Conservation (phyloP, 306 rosid genomes). For the Vicia villosa region DNA sequence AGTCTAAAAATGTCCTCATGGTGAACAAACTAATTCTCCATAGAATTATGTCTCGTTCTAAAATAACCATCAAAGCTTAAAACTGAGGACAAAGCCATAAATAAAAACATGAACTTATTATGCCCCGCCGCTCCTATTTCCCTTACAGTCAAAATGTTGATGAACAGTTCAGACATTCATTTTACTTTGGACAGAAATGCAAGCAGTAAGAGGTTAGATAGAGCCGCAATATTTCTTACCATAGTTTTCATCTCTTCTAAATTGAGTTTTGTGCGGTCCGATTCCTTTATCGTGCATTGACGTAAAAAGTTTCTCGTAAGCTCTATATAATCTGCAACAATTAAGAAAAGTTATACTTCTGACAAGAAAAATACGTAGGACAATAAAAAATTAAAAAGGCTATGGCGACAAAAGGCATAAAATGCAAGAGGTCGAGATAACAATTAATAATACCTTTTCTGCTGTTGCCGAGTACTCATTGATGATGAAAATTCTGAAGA, state of each 20-base stretch:
- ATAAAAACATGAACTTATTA: not conserved
- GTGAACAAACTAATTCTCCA: constrained; percentile 9
- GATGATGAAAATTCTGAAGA: constrained; percentile 83
- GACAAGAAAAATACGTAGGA: not conserved
- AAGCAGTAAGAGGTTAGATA: not conserved
- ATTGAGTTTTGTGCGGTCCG: constrained; percentile 93
- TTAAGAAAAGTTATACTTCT: constrained; percentile 37
- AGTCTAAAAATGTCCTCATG: not conserved
- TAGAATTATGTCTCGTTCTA: not conserved
- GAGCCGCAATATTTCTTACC: constrained; percentile 54
- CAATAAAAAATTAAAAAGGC: not conserved
- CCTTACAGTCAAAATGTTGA: constrained; percentile 6
- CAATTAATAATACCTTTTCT: constrained; percentile 63
- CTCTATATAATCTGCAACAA: constrained; percentile 80
- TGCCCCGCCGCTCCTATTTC: not conserved
- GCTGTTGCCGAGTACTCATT: constrained; percentile 66
- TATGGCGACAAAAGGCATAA: constrained; percentile 14
- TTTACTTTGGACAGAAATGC: constrained; percentile 28
- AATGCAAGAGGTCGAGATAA: constrained; percentile 9
- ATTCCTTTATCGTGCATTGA: constrained; percentile 93
- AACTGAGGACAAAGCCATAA: not conserved
- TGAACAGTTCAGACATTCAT: constrained; percentile 14
- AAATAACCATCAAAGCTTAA: constrained; percentile 17
- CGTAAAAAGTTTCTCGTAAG: constrained; percentile 84
- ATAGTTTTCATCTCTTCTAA: constrained; percentile 92